A percentile compares a stretch with the other conserved stretches of the same genome.
Evolutionary conservation across 345 rosid species (phyloP).

Genomic region (Heritiera fomes): DNA sequence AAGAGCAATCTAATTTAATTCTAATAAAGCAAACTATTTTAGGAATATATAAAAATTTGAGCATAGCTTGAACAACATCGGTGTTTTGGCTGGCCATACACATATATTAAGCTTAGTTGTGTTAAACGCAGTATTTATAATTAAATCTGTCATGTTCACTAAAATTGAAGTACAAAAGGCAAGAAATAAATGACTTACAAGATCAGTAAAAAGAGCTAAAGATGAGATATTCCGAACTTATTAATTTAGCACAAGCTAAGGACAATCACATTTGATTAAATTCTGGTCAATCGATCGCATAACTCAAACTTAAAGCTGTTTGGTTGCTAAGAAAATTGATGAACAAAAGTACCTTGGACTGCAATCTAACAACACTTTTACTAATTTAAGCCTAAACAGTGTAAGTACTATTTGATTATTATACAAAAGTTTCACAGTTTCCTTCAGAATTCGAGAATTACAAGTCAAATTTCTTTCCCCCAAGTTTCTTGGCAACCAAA

Average conservation of each 20-base stretch:
- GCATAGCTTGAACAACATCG: background rate
- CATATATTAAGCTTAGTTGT: background rate
- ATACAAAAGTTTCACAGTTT: background rate
- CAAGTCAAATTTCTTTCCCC: background rate
- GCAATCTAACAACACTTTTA: background rate
- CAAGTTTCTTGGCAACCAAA: slow-evolving; percentile 12
- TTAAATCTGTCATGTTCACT: background rate
- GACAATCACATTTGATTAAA: background rate
- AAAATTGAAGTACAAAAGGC: background rate
- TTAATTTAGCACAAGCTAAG: slow-evolving; percentile 3
- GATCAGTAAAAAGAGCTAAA: background rate
- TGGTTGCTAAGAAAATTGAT: background rate
- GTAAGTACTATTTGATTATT: background rate
- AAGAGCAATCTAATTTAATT: background rate
- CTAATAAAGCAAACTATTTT: background rate
- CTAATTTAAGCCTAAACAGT: background rate
- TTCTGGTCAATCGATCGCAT: background rate
- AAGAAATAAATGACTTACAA: background rate
- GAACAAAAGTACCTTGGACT: background rate
- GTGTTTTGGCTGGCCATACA: background rate
- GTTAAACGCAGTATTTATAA: background rate
- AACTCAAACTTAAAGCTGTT: background rate
- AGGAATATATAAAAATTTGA: background rate
- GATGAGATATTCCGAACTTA: background rate
- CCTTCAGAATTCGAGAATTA: background rate